phyloP scores from a whole-genome alignment of 1,139 yeast genomes.

The Blastobotrys arbuscula region DNA sequence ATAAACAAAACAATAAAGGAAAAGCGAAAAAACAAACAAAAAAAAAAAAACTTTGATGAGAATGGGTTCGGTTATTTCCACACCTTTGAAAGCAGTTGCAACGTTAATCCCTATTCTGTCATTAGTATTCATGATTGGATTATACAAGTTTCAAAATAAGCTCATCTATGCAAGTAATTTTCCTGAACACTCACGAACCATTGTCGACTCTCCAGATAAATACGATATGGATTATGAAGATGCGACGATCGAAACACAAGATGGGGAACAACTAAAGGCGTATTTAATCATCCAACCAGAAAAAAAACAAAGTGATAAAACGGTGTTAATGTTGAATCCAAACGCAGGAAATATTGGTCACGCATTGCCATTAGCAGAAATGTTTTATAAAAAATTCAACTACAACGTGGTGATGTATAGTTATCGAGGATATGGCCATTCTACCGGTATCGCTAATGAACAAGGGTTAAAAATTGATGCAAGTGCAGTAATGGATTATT shows the following conservation, averaged over 20 bases:
- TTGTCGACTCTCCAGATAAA: constrained; percentile 73
- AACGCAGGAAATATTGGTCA: constrained; percentile 98
- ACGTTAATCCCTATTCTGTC: constrained; percentile 17
- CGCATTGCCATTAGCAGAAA: constrained; percentile 73
- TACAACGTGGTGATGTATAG: constrained; percentile 69
- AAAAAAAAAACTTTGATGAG: background rate
- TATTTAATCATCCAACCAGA: constrained; percentile 34
- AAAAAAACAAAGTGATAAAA: constrained; percentile 37
- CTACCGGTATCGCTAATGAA: constrained; percentile 76
- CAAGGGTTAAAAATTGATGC: constrained; percentile 80
- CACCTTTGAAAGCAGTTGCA: constrained; percentile 8
- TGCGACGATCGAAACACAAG: constrained; percentile 57
- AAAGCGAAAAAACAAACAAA: background rate
- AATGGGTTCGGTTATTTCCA: constrained; percentile 5
- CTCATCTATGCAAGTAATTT: constrained; percentile 79
- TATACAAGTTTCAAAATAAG: constrained; percentile 61
- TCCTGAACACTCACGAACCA: constrained; percentile 63
- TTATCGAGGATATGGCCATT: constrained; percentile 87
- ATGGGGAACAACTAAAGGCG: constrained; percentile 52
- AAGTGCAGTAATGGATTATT: constrained; percentile 58
- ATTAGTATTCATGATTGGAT: constrained; percentile 35
- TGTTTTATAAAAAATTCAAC: constrained; percentile 58
- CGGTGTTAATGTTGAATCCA: constrained; percentile 77
- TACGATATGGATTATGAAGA: constrained; percentile 66
- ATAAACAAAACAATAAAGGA: too few relatives aligned